Percentiles rank a stretch among this genome's conserved stretches.
phyloP scores from a whole-genome alignment of 2,329 filamentous ascomycete species.

The Diaporthe ampelina region DNA sequence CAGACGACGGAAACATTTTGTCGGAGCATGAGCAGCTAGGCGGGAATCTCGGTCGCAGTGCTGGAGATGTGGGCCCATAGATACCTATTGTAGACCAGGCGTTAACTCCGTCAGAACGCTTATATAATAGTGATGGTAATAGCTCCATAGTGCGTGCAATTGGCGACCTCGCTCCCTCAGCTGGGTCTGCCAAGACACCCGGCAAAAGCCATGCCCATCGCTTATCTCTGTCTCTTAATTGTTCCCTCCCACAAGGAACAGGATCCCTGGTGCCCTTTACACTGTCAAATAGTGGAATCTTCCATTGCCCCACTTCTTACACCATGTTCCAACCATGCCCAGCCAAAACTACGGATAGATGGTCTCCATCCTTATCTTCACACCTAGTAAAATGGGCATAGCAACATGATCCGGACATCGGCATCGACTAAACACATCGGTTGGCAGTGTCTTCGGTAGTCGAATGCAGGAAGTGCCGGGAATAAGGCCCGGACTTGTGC shows the following conservation, averaged over 20 bases:
- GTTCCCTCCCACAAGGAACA: background rate
- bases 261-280: background rate
- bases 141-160: background rate
- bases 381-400: background rate
- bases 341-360: background rate
- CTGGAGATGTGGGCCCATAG: background rate
- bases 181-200: constrained; percentile 1
- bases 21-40: background rate
- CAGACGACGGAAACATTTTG: background rate
- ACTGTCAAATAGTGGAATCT: background rate
- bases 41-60: background rate
- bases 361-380: background rate
- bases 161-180: background rate
- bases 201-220: background rate
- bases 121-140: background rate
- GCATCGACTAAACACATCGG: background rate
- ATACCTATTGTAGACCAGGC: background rate
- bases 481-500: background rate
- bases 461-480: background rate
- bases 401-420: background rate
- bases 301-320: background rate
- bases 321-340: too few species aligned
- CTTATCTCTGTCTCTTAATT: background rate
- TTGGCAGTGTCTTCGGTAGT: too few species aligned
- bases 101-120: background rate